phyloP scores from a whole-genome alignment of 768 basidiomycete species.

The Candolleomyces aberdarensis region DNA sequence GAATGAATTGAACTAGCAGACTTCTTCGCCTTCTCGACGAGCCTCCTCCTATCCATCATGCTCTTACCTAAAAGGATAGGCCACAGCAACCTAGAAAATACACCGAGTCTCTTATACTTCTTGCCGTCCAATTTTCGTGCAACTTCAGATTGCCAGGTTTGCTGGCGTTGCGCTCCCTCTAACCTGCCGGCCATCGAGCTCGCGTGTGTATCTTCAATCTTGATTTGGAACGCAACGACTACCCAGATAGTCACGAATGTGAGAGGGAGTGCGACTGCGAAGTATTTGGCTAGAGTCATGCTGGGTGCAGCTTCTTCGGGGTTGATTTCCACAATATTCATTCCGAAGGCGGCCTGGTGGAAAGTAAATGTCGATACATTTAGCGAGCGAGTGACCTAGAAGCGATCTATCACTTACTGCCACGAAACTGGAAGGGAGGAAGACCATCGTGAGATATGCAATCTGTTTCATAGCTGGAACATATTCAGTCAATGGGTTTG shows the following conservation, averaged over 20 bases:
- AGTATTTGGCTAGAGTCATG: conserved; percentile 33
- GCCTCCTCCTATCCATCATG: conserved; percentile 2
- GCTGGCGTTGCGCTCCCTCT: background rate
- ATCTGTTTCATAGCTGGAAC: conserved; percentile 22
- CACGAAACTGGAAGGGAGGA: conserved; percentile 13
- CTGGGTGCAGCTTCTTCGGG: conserved; percentile 12
- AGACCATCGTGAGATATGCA: conserved; percentile 17
- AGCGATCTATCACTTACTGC: conserved; percentile 16
- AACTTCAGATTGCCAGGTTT: background rate
- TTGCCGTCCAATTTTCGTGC: background rate
- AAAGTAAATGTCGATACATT: background rate
- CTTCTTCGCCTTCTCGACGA: background rate
- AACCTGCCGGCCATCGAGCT: background rate
- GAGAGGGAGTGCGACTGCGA: conserved; percentile 36
- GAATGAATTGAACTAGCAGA: too few relatives aligned
- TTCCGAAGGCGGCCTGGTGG: conserved; percentile 47
- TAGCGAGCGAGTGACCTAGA: background rate
- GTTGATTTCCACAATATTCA: conserved; percentile 51
- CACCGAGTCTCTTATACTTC: background rate
- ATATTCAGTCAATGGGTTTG: background rate
- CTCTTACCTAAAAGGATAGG: conserved; percentile 7
- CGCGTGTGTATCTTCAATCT: conserved; percentile 7
- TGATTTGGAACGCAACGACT: conserved; percentile 40
- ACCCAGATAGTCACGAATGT: conserved; percentile 43
- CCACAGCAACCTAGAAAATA: conserved; percentile 6